These are phyloP conservation scores for Eucalyptus albens DNA, from an alignment of 345 rosid genomes.

Conservation along the genomic window DNA sequence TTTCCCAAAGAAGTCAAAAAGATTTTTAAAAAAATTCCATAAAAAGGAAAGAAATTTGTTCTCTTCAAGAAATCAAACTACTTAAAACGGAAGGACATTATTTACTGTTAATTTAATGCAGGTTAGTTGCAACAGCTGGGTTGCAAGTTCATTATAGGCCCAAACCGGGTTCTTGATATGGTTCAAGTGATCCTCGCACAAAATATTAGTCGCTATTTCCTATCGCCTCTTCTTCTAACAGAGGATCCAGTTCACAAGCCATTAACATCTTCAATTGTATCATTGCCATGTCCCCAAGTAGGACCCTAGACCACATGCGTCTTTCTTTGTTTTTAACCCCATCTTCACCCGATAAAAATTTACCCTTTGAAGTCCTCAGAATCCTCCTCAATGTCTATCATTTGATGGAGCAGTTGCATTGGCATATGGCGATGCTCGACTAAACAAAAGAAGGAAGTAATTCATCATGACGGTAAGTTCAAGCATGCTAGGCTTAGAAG, in stretches of 20 bases:
- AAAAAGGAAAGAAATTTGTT: no score
- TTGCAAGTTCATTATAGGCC: conserved; percentile 19
- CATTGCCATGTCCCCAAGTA: background rate
- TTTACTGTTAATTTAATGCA: no score
- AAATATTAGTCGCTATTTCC: no score
- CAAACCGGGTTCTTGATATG: no score
- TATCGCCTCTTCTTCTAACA: background rate
- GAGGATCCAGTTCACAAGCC: background rate
- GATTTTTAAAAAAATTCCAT: no score
- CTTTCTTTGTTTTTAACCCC: conserved; percentile 8
- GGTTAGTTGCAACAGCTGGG: background rate
- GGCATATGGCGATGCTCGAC: conserved; percentile 40
- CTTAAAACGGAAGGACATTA: no score
- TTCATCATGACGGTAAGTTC: conserved; percentile 28
- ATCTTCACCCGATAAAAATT: background rate
- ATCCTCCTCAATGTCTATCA: conserved; percentile 4
- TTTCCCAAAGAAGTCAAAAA: no score
- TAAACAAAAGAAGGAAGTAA: conserved; percentile 37
- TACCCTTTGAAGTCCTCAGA: background rate
- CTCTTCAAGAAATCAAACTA: no score
- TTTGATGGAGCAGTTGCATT: conserved; percentile 17
- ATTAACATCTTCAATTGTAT: background rate
- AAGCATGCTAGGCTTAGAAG: conserved; percentile 20
- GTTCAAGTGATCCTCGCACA: no score
- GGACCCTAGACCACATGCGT: conserved; percentile 5